Conservation (phyloP, 2,329 filamentous ascomycete genomes). For the Cladosporium colombiae region DNA sequence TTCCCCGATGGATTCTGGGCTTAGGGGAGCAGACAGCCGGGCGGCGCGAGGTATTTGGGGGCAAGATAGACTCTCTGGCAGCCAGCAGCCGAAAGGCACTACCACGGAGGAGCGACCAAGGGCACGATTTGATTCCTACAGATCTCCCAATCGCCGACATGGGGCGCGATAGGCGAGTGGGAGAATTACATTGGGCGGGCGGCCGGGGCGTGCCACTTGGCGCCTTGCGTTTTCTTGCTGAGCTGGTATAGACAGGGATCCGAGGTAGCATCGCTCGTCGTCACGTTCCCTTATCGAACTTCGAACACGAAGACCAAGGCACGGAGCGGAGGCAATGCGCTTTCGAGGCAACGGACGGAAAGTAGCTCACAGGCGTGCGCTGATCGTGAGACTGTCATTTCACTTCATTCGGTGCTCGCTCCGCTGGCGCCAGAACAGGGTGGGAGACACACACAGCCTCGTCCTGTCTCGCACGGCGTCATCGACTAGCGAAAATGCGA, state of each 20-base stretch:
- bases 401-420: not conserved
- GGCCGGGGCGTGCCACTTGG: not conserved
- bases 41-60: not conserved
- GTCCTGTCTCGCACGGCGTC: slow-evolving; percentile 19
- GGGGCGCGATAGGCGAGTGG: slow-evolving; percentile 4
- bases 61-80: not conserved
- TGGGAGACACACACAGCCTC: slow-evolving; percentile 10
- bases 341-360: slow-evolving; percentile 7
- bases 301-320: not conserved
- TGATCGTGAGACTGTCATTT: not conserved
- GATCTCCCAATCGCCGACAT: slow-evolving; percentile 5
- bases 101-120: not conserved
- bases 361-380: not conserved
- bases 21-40: not conserved
- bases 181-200: not conserved
- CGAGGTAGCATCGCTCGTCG: not conserved
- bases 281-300: not conserved
- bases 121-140: not conserved
- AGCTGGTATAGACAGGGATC: slow-evolving; percentile 6
- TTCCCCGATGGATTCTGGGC: slow-evolving; percentile 7
- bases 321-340: not conserved
- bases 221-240: not conserved
- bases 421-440: not conserved
- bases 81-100: not conserved
- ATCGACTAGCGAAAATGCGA: slow-evolving; percentile 18